Evolutionary conservation across 371 early-diverging fungal genomes (phyloP), one percentile per base, ranked within the genome.

Genomic region (Mucor irregularis): DNA sequence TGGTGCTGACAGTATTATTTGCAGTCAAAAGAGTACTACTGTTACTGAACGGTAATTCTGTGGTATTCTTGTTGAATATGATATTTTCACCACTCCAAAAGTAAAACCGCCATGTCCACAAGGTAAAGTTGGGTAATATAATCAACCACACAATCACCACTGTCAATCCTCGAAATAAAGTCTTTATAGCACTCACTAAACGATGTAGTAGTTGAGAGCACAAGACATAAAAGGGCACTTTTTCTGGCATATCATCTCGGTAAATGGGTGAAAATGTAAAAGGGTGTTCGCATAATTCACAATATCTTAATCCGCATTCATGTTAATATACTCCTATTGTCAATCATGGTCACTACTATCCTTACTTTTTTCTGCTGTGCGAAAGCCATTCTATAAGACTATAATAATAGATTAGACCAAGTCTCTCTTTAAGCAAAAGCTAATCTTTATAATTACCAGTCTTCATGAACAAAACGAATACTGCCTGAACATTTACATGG

Each of bases 261-360:
- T 88, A 90, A 16, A 90, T 81, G 13, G 93, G 90, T 8, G 91
- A 85, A 57, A 96, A 96, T 14, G 82, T 61, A 61, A 88, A 96
- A 31, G 71, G 78, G 66, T 91, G 71, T 37, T 89, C 87, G 74
- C 96, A 95, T 8, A 95, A 84, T 61, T 96, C 96, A 73, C 96
- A 96, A 64, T 86, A 81, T 62, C 86, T 86, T 65, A 33, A 22
- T 25, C 25, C 1, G 26, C n/a, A 29, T 24, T 11, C 4, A 28
- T 5, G 3, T 1, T 38, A 14, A 25, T 16, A 10, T 35, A 7
- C 42, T 24, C 48, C 30, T 33, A 45, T 33, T 34, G 24, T 14
- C 22, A 22, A 25, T 40, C 17, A 11, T 13, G 46, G 34, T 49
- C 11, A 21, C 17, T 40, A 19, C 54, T 64, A 31, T n/a, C 30